Base-by-base conservation (phyloP, 1,139 yeast species). In the Lizanozyma gosingica region DNA sequence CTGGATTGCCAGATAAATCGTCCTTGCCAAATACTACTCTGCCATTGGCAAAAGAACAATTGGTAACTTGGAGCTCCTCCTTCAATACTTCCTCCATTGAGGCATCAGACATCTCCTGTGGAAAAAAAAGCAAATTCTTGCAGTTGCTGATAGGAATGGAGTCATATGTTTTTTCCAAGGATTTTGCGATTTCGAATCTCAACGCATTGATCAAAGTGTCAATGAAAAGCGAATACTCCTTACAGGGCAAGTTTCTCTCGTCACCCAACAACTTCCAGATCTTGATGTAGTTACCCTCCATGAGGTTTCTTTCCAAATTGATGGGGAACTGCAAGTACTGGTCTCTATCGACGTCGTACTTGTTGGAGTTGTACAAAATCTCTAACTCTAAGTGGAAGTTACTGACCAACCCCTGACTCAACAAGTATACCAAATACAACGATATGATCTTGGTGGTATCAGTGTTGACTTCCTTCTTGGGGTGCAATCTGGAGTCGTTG, bases 251-350 rank as follows among this genome's bases (percentile, higher is more conserved):
- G 44, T 56, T 55, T 15, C 71, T 60, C 15, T 79, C 79, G 40
- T 73, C 72, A 54, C 76, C 68, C 65, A 82, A 76, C 41, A 86
- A 74, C 51, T 80, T 82, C 85, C 95, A 85, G 41, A 92, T 92
- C 63, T 86, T 86, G 59, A 87, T 94, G 61, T 90, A 92, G 48
- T 92, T 84, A 37, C 98, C 98, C 60, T 92, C 98, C 85, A 92
- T 88, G 50, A 92, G 76, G 80, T 94, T 86, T 51, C 87, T 83
- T 60, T 92, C 98, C 50, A 92, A 78, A 51, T 80, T 78, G 43
- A 92, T 80, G 18, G 98, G 97, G 59, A 88, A 88, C 41, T 78
- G 76, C 50, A 92, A 69, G 58, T 78, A 70, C 43, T 76, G 69
- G 52, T 77, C 81, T 35, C 56, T 43, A 33, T 62, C 71, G 39